Evolutionary conservation across 1,139 yeast genomes (phyloP).

Genomic region (Hansenula anomala): DNA sequence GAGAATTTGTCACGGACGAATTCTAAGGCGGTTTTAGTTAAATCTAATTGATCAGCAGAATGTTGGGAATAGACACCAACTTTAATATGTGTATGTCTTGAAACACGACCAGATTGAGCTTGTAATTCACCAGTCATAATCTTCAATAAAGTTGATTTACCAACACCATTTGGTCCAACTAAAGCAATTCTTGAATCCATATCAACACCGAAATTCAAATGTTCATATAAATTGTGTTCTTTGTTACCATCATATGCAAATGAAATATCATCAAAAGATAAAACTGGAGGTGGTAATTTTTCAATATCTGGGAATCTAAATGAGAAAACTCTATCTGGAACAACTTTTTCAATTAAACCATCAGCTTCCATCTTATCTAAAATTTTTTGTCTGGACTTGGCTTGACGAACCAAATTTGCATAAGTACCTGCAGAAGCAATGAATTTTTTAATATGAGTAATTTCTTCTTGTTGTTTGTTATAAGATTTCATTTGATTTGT

Average conservation of each 20-base stretch:
- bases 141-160: slow-evolving; percentile 93
- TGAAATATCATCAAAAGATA: slow-evolving; percentile 92
- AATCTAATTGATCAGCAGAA: slow-evolving; percentile 96
- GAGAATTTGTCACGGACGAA: slow-evolving; percentile 94
- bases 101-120: slow-evolving; percentile 91
- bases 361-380: slow-evolving; percentile 99
- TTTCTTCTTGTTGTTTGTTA: slow-evolving; percentile 96
- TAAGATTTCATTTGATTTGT: slow-evolving; percentile 98
- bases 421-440: slow-evolving; percentile 99
- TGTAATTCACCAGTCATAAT: slow-evolving; percentile 92
- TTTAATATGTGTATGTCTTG: slow-evolving; percentile 95
- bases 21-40: slow-evolving; percentile 91
- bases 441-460: slow-evolving; percentile 95
- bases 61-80: slow-evolving; percentile 99
- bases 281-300: slow-evolving; percentile 97
- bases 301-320: slow-evolving; percentile 95
- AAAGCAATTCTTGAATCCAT: slow-evolving; percentile 98
- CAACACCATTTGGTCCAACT: slow-evolving; percentile 99
- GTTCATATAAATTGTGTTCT: slow-evolving; percentile 85
- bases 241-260: slow-evolving; percentile 86
- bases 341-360: slow-evolving; percentile 92
- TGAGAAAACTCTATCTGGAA: slow-evolving; percentile 86
- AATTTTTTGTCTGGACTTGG: slow-evolving; percentile 98
- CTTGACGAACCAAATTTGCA: slow-evolving; percentile 97
- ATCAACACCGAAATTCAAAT: slow-evolving; percentile 96